Base-by-base conservation (phyloP, 495 filamentous ascomycete species). In the Talaromyces borbonicus region DNA sequence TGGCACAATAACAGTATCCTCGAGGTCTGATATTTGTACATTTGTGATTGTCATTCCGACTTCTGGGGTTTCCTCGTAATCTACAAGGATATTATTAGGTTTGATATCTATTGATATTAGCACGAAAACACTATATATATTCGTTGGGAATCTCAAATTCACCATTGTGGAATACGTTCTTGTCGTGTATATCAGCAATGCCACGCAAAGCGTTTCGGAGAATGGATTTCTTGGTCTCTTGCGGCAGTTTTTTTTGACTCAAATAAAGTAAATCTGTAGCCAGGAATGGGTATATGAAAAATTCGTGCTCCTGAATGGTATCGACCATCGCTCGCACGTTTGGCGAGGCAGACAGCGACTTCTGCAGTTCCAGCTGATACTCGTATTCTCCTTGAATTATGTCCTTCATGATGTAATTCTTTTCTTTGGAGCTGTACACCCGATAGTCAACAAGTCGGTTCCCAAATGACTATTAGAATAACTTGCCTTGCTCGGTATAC, bases 261-360 rank as follows among this genome's bases (percentile, higher is more conserved):
- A 72, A 55, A 43, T 54, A 59, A 39, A 72, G 65, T n/a, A 72
- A 53, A 48, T 72, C 54, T 22, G 61, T 62, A 15, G 56, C 55
- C 39, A 69, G 47, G 50, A 72, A 71, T 39, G 65, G 59, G 32
- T 68, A 72, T 47, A 72, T 60, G 46, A 73, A 67, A 54, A 68
- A 60, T 11, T 62, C 63, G 41, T 53, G 52, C 5, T 66, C 61
- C 6, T 62, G 61, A 31, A 71, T 50, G n/a, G 60, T 67, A 50
- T 73, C 69, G 25, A 55, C 45, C 8, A 62, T 40, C 0, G 24
- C 24, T 22, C 52, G 48, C 16, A 54, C 40, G 26, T 54, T 50
- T 11, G 49, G 14, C 56, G 56, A 48, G 56, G 53, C 18, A 60
- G 48, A 54, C 59, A 68, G 33, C 51, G 55, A 53, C 52, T 61